Conservation (phyloP, 2,329 filamentous ascomycete species). For the Zarea fungicola region DNA sequence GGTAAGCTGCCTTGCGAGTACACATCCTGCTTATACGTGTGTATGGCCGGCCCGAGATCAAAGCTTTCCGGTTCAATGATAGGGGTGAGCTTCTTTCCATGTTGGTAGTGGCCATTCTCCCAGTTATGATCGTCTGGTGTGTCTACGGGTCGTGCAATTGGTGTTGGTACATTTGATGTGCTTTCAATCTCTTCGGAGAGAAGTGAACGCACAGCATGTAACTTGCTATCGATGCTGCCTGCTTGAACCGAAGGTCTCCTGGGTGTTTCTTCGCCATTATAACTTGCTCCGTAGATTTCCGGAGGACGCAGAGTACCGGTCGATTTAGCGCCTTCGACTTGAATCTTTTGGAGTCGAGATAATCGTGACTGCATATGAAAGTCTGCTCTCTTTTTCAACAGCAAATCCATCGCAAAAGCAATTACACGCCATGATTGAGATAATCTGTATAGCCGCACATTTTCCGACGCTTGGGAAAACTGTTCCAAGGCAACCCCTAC, state of each 20-base stretch:
- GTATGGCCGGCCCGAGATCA: constrained; percentile 42
- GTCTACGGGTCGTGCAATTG: constrained; percentile 48
- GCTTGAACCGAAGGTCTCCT: constrained; percentile 26
- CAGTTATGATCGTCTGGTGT: constrained; percentile 26
- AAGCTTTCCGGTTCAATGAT: constrained; percentile 48
- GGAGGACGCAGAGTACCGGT: constrained; percentile 23
- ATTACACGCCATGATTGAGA: constrained; percentile 61
- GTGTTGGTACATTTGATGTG: constrained; percentile 58
- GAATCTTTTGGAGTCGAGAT: constrained; percentile 32
- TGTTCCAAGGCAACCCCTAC: constrained; percentile 47
- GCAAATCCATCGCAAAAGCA: constrained; percentile 48
- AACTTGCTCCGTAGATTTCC: constrained; percentile 21
- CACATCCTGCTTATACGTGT: constrained; percentile 31
- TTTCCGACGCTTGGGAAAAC: constrained; percentile 54
- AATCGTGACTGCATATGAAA: constrained; percentile 51
- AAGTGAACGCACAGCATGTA: constrained; percentile 37
- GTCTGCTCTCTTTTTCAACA: constrained; percentile 50
- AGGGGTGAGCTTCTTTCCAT: constrained; percentile 38
- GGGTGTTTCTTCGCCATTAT: constrained; percentile 34
- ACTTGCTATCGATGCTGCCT: constrained; percentile 27
- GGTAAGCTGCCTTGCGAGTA: constrained; percentile 45
- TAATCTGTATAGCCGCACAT: constrained; percentile 51
- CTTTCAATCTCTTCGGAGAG: constrained; percentile 54
- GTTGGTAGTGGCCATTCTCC: constrained; percentile 23
- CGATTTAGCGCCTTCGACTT: constrained; percentile 25